Percentiles rank a stretch among this genome's conserved stretches.
phyloP scores from a whole-genome alignment of 2,329 filamentous ascomycete species.

The Eutypa lata region DNA sequence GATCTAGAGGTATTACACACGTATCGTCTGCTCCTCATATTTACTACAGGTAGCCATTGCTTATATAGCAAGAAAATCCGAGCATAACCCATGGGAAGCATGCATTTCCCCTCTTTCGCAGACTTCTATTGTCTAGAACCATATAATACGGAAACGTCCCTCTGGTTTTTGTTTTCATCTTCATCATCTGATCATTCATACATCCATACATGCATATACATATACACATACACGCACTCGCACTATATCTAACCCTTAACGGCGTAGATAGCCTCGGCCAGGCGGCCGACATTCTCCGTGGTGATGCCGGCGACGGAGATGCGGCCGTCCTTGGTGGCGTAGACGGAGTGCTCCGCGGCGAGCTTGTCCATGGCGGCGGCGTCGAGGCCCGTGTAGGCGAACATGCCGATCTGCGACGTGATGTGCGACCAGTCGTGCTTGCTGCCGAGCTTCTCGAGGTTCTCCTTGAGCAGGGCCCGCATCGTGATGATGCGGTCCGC shows the following conservation, averaged over 20 bases:
- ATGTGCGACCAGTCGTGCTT: constrained; percentile 99
- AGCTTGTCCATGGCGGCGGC: constrained; percentile 88
- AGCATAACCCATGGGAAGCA: too few species aligned
- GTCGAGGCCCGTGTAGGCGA: constrained; percentile 92
- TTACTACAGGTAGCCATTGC: too few species aligned
- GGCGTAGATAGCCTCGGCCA: constrained; percentile 82
- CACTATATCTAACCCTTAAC: constrained; percentile 59
- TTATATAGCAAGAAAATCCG: too few species aligned
- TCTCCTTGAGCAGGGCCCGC: constrained; percentile 89
- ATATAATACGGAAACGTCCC: too few species aligned
- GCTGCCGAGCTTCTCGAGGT: constrained; percentile 91
- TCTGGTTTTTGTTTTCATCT: too few species aligned
- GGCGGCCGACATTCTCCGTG: constrained; percentile 70
- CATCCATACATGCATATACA: too few species aligned
- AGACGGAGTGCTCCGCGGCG: constrained; percentile 94
- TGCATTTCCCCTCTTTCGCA: too few species aligned
- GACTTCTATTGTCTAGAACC: too few species aligned
- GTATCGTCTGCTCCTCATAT: too few species aligned
- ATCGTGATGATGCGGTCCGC: constrained; percentile 98
- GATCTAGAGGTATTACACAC: too few species aligned
- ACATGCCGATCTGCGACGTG: constrained; percentile 99
- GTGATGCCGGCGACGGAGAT: constrained; percentile 87
- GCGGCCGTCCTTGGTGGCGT: constrained; percentile 89
- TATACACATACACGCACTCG: too few species aligned
- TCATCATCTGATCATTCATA: too few species aligned